These are phyloP conservation scores for Leccinum griseonigrum DNA, from an alignment of 1,284 basidiomycete genomes.

Conservation along the genomic window DNA sequence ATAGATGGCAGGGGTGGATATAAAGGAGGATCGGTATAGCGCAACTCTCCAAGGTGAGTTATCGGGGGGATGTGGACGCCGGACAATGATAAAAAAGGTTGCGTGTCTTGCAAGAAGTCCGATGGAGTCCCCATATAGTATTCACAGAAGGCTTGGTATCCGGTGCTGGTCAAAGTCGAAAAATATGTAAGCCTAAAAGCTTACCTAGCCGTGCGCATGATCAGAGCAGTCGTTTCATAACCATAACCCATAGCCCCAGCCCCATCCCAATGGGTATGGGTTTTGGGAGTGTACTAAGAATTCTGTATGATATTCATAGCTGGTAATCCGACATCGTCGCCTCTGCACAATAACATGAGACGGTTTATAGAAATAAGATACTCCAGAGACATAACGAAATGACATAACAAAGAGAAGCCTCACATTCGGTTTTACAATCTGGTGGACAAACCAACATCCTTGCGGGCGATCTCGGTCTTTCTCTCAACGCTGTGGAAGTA, in stretches of 20 bases:
- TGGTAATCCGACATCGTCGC: slow-evolving; percentile 4
- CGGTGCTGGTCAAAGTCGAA: neutral
- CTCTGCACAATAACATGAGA: neutral
- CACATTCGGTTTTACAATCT: slow-evolving; percentile 12
- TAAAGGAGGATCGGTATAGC: slow-evolving; percentile 1
- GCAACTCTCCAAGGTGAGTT: neutral
- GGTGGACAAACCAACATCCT: slow-evolving; percentile 31
- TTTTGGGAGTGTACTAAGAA: neutral
- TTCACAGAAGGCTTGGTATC: neutral
- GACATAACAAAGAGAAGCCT: slow-evolving; percentile 5
- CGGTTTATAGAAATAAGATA: slow-evolving; percentile 16
- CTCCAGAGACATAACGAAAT: slow-evolving; percentile 9
- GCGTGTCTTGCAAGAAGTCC: slow-evolving; percentile 6
- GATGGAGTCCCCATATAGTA: neutral
- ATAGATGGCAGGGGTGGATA: neutral
- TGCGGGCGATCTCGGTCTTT: slow-evolving; percentile 57
- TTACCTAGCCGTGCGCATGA: no score
- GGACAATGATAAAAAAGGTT: neutral
- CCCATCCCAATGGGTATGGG: no score
- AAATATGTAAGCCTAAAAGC: no score
- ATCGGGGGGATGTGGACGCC: neutral
- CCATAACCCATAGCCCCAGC: no score
- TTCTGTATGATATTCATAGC: neutral
- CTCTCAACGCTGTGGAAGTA: slow-evolving; percentile 66
- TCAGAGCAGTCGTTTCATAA: neutral